These are phyloP conservation scores for Coemansia sp. DNA, from an alignment of 371 early-diverging fungal species.

Conservation along the genomic window DNA sequence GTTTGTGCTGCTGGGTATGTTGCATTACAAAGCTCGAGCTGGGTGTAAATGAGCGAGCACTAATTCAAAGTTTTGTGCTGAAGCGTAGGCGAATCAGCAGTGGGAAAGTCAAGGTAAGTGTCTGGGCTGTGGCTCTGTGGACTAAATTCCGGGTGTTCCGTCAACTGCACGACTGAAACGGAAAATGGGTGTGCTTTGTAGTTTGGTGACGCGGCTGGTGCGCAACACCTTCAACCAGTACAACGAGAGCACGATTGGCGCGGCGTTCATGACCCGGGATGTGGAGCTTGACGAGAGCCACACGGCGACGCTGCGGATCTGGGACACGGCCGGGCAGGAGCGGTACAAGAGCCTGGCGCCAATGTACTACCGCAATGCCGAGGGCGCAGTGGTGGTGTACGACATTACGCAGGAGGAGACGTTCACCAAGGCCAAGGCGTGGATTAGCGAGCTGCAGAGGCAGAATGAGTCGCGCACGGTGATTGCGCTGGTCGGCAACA, in stretches of 20 bases:
- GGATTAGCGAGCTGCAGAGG: slow-evolving; percentile 97
- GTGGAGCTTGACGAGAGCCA: slow-evolving; percentile 67
- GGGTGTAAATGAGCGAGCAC: neutral
- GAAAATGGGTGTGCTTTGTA: too few species aligned
- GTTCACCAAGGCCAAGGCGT: slow-evolving; percentile 95
- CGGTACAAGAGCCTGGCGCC: slow-evolving; percentile 97
- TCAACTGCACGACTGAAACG: too few species aligned
- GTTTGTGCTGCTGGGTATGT: slow-evolving; percentile 75
- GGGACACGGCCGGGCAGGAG: slow-evolving; percentile 97
- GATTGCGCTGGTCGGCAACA: slow-evolving; percentile 97
- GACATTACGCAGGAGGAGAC: slow-evolving; percentile 96
- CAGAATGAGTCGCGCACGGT: slow-evolving; percentile 95
- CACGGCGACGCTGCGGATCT: slow-evolving; percentile 85
- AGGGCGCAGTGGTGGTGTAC: slow-evolving; percentile 95
- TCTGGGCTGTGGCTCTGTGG: too few species aligned
- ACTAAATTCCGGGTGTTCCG: too few species aligned
- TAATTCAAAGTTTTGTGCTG: slow-evolving; percentile 3
- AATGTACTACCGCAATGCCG: slow-evolving; percentile 98
- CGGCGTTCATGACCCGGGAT: slow-evolving; percentile 81
- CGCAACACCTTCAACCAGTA: slow-evolving; percentile 97
- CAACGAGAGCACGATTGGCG: slow-evolving; percentile 98
- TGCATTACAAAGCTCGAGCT: neutral
- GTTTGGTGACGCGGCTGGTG: slow-evolving; percentile 92
- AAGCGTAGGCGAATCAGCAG: slow-evolving; percentile 78
- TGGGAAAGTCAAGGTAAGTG: slow-evolving; percentile 87